Evolutionary conservation across 2,329 filamentous ascomycete species (phyloP).

Genomic region (Cytospora schulzeri): DNA sequence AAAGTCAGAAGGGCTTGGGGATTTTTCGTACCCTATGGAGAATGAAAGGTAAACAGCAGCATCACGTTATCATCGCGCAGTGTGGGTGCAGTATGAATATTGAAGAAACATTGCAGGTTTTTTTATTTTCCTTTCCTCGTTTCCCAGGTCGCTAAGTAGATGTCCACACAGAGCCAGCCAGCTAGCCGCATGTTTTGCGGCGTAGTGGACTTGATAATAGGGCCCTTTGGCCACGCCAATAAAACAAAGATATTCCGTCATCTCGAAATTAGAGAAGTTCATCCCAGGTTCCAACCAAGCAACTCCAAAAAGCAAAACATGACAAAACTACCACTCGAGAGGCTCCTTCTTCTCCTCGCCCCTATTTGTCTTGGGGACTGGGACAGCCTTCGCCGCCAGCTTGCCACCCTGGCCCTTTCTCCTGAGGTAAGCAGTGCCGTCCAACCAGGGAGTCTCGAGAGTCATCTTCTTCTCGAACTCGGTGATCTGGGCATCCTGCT

Average conservation of each 20-base stretch:
- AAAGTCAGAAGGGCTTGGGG: too few relatives aligned
- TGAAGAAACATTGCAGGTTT: not conserved
- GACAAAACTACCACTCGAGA: constrained; percentile 76
- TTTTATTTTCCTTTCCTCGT: constrained; percentile 10
- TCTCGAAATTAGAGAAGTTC: not conserved
- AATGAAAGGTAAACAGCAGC: not conserved
- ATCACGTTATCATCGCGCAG: not conserved
- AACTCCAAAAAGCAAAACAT: constrained; percentile 13
- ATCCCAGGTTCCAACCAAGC: constrained; percentile 6
- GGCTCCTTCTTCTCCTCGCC: constrained; percentile 84
- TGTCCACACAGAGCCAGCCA: constrained; percentile 4
- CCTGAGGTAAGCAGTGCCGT: constrained; percentile 80
- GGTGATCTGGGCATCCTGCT: constrained; percentile 85
- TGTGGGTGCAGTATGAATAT: not conserved
- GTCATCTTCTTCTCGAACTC: constrained; percentile 80
- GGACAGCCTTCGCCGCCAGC: constrained; percentile 60
- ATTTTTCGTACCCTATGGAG: not conserved
- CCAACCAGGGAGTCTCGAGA: constrained; percentile 83
- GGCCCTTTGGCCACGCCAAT: constrained; percentile 5
- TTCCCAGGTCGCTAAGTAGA: constrained; percentile 11
- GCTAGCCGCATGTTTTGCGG: not conserved
- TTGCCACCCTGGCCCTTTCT: constrained; percentile 56
- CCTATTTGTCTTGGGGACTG: constrained; percentile 85
- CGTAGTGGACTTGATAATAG: not conserved
- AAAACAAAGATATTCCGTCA: constrained; percentile 3